Evolutionary conservation across 108 stramenopile genomes (phyloP).

Genomic region (Fragilaria crotonensis): DNA sequence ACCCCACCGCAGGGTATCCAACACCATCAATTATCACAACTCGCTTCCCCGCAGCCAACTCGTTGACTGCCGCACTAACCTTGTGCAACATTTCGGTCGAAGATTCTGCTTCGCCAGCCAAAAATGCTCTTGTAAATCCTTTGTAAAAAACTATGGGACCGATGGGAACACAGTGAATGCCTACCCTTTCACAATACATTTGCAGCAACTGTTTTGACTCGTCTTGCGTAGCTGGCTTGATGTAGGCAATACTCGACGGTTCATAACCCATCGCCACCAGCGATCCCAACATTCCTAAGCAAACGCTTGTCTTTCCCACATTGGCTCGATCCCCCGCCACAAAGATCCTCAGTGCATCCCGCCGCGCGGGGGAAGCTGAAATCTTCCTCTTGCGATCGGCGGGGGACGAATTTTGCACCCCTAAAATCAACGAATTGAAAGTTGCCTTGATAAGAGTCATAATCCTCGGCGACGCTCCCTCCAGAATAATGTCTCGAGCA

Average conservation of each 20-base stretch:
- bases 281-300: slow-evolving; percentile 68
- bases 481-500: not conserved
- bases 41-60: slow-evolving; percentile 52
- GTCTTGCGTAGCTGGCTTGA: slow-evolving; percentile 97
- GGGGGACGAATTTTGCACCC: not conserved
- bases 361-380: not conserved
- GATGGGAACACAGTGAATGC: slow-evolving; percentile 75
- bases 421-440: not conserved
- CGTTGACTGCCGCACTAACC: slow-evolving; percentile 68
- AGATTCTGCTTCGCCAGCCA: slow-evolving; percentile 77
- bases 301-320: slow-evolving; percentile 93
- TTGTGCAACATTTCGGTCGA: slow-evolving; percentile 65
- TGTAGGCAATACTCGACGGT: slow-evolving; percentile 81
- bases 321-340: slow-evolving; percentile 82
- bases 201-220: slow-evolving; percentile 87
- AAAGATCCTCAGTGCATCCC: slow-evolving; percentile 57
- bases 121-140: slow-evolving; percentile 93
- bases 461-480: not conserved
- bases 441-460: not conserved
- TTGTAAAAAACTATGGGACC: slow-evolving; percentile 95
- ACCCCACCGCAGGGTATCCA: slow-evolving; percentile 95
- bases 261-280: slow-evolving; percentile 38
- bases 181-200: slow-evolving; percentile 71
- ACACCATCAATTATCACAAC: slow-evolving; percentile 94
- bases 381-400: not conserved